A percentile compares a stretch with the other conserved stretches of the same genome.
Conservation (phyloP, 1,139 yeast genomes). For the Yamadazyma trypodendri region DNA sequence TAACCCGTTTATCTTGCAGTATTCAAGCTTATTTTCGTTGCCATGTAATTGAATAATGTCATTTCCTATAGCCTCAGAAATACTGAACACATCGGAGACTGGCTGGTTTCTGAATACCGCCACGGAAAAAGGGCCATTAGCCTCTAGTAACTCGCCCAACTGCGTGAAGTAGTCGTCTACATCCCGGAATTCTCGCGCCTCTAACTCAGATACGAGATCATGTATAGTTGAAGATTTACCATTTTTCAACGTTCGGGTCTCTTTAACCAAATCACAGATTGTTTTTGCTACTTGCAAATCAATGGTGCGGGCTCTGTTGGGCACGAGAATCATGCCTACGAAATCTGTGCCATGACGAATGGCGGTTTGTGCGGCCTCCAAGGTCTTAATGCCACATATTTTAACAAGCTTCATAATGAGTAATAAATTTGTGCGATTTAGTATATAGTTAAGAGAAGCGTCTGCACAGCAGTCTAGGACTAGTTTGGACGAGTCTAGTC, state of each 20-base stretch:
- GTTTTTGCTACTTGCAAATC: constrained; percentile 50
- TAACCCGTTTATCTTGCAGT: constrained; percentile 26
- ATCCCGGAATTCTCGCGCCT: constrained; percentile 15
- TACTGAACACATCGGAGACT: constrained; percentile 53
- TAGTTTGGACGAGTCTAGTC: no score
- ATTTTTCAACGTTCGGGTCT: constrained; percentile 17
- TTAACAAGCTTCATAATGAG: constrained; percentile 54
- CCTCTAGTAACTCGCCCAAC: constrained; percentile 28
- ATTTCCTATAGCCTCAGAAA: constrained; percentile 49
- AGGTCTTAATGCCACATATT: constrained; percentile 76
- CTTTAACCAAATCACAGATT: constrained; percentile 43
- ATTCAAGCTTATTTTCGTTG: constrained; percentile 58
- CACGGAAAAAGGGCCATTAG: constrained; percentile 70
- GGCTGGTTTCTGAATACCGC: constrained; percentile 91
- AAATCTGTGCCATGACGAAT: constrained; percentile 69
- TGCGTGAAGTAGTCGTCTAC: constrained; percentile 35
- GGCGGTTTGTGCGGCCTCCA: constrained; percentile 69
- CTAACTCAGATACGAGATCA: constrained; percentile 20
- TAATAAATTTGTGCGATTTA: no score
- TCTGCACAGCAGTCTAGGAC: no score
- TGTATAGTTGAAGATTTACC: constrained; percentile 19
- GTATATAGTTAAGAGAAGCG: no score
- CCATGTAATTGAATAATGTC: constrained; percentile 93
- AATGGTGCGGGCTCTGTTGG: constrained; percentile 73
- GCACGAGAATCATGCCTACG: constrained; percentile 85